A percentile compares a stretch with the other conserved stretches of the same genome.
These are phyloP conservation scores for Candida neerlandica DNA, from an alignment of 1,139 yeast species.

Conservation along the genomic window DNA sequence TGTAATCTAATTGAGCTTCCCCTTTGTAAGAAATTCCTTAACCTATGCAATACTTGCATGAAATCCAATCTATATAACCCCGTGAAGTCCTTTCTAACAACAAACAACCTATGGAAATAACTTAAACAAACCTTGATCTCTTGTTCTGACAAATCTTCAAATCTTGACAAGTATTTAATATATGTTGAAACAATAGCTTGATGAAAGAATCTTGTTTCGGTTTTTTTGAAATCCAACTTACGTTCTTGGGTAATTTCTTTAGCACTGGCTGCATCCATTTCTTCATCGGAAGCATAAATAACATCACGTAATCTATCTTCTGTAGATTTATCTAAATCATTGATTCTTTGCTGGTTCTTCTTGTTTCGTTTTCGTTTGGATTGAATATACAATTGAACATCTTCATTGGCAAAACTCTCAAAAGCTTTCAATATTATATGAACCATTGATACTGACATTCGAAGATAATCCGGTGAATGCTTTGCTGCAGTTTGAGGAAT, in stretches of 20 bases:
- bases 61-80: constrained; percentile 76
- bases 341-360: constrained; percentile 23
- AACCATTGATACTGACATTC: constrained; percentile 65
- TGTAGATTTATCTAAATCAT: constrained; percentile 30
- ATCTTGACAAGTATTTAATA: constrained; percentile 54
- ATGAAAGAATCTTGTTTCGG: constrained; percentile 46
- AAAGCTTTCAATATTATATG: constrained; percentile 68
- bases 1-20: constrained; percentile 52
- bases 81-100: constrained; percentile 58
- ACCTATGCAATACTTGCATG: constrained; percentile 44
- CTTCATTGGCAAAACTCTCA: constrained; percentile 66
- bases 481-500: constrained; percentile 69
- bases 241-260: constrained; percentile 47
- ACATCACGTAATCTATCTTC: constrained; percentile 35
- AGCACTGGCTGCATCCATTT: constrained; percentile 39
- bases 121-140: constrained; percentile 67
- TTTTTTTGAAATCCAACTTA: constrained; percentile 49
- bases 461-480: constrained; percentile 66
- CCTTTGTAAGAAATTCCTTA: constrained; percentile 35
- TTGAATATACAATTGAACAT: constrained; percentile 57
- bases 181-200: constrained; percentile 52
- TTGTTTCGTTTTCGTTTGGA: constrained; percentile 42
- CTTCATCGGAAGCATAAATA: constrained; percentile 46
- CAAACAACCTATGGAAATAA: constrained; percentile 73
- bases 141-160: constrained; percentile 59